Conservation (phyloP, 306 rosid species). For the Biancaea sappan region DNA sequence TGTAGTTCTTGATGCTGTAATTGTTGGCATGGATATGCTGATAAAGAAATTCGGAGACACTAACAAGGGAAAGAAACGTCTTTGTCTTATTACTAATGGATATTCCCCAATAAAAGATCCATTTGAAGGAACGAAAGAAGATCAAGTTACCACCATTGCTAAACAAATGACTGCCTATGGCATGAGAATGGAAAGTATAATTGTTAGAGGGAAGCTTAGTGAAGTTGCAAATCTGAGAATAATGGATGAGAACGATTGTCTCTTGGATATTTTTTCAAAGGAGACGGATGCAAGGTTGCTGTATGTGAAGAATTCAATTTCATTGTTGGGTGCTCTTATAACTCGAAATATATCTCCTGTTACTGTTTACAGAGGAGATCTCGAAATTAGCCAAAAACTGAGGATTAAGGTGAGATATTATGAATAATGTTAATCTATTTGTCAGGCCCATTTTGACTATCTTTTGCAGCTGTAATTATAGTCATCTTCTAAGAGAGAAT, state of each 20-base stretch:
- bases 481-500: neutral
- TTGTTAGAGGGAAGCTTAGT: conserved; percentile 60
- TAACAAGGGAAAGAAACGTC: conserved; percentile 75
- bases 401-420: conserved; percentile 74
- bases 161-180: conserved; percentile 71
- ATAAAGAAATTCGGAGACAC: conserved; percentile 81
- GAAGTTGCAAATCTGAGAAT: conserved; percentile 47
- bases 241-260: conserved; percentile 76
- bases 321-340: conserved; percentile 77
- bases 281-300: conserved; percentile 70
- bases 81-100: conserved; percentile 85
- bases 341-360: conserved; percentile 72
- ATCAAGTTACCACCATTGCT: conserved; percentile 77
- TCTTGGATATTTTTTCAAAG: conserved; percentile 65
- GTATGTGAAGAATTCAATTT: conserved; percentile 65
- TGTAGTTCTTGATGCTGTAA: conserved; percentile 89
- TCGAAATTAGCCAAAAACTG: conserved; percentile 68
- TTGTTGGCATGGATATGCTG: conserved; percentile 92
- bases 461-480: neutral
- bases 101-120: conserved; percentile 68
- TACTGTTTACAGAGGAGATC: conserved; percentile 82
- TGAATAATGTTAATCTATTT: conserved; percentile 22
- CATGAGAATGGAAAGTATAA: conserved; percentile 84
- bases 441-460: conserved; percentile 24
- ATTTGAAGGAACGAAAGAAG: conserved; percentile 80